These are phyloP conservation scores for Psidium friedrichsthalianum DNA, from an alignment of 345 rosid species.

Conservation along the genomic window DNA sequence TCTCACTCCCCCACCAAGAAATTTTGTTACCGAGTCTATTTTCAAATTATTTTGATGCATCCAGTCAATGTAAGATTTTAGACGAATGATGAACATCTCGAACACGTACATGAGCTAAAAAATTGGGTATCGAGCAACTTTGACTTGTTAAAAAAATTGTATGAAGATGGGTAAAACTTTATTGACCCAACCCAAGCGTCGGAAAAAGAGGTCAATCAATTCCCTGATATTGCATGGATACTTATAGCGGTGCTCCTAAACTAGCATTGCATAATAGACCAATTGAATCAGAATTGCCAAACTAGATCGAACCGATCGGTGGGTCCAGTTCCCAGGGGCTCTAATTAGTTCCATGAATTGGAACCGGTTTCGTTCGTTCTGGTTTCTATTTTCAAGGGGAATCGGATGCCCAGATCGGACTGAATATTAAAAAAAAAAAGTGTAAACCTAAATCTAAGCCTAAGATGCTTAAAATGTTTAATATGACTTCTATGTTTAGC, in stretches of 20 bases:
- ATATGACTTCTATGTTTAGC: too few species aligned
- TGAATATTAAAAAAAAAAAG: too few species aligned
- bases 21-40: background rate
- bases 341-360: too few species aligned
- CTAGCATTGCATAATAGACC: too few species aligned
- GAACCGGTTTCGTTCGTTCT: too few species aligned
- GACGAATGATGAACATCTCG: background rate
- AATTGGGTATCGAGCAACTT: background rate
- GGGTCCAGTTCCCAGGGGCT: too few species aligned
- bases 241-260: background rate
- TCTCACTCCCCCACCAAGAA: background rate
- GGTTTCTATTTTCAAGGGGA: too few species aligned
- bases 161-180: background rate
- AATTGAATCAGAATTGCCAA: too few species aligned
- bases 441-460: too few species aligned
- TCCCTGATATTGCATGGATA: background rate
- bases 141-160: background rate
- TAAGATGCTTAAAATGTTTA: too few species aligned
- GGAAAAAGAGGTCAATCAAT: background rate
- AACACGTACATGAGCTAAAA: background rate
- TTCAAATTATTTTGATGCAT: background rate
- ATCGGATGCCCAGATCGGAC: too few species aligned
- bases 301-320: too few species aligned
- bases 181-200: background rate
- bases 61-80: background rate